Evolutionary conservation across 345 rosid genomes (phyloP).

Genomic region (Bruguiera sexangula): DNA sequence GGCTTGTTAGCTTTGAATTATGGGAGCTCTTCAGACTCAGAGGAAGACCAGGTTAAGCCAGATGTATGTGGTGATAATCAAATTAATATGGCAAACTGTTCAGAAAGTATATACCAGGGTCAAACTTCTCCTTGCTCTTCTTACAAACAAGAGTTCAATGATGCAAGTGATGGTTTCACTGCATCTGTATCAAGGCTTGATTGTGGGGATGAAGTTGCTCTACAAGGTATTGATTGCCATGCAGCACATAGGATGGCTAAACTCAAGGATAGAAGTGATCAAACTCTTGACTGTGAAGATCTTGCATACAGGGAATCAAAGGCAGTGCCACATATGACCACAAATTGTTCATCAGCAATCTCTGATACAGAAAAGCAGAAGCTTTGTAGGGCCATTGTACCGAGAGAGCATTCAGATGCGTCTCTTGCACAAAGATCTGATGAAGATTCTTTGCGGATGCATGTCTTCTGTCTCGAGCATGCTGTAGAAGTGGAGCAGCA

Average conservation of each 20-base stretch:
- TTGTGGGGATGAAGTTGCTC: slow-evolving; percentile 29
- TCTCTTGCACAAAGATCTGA: slow-evolving; percentile 46
- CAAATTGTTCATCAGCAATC: slow-evolving; percentile 27
- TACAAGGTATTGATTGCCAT: slow-evolving; percentile 25
- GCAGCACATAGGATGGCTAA: slow-evolving; percentile 14
- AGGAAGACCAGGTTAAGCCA: slow-evolving; percentile 52
- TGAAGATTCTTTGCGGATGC: slow-evolving; percentile 78
- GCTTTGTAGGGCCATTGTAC: slow-evolving; percentile 26
- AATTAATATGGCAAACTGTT: slow-evolving; percentile 22
- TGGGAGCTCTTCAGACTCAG: slow-evolving; percentile 83
- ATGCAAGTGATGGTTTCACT: slow-evolving; percentile 20
- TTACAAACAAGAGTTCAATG: slow-evolving; percentile 16
- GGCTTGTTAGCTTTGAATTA: slow-evolving; percentile 74
- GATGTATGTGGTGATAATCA: slow-evolving; percentile 32
- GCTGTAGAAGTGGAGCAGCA: slow-evolving; percentile 87
- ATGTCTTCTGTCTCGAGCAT: slow-evolving; percentile 96
- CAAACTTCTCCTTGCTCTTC: slow-evolving; percentile 21
- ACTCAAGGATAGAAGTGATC: slow-evolving; percentile 31
- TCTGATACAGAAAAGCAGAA: slow-evolving; percentile 32
- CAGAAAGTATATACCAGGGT: slow-evolving; percentile 23
- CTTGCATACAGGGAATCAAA: slow-evolving; percentile 27
- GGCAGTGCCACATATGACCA: slow-evolving; percentile 21
- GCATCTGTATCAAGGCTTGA: slow-evolving; percentile 19
- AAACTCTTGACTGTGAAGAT: slow-evolving; percentile 31
- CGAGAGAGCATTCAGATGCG: slow-evolving; percentile 26